Evolutionary conservation across 1,284 basidiomycete genomes (phyloP).

Genomic region (Termitomyces sp.): DNA sequence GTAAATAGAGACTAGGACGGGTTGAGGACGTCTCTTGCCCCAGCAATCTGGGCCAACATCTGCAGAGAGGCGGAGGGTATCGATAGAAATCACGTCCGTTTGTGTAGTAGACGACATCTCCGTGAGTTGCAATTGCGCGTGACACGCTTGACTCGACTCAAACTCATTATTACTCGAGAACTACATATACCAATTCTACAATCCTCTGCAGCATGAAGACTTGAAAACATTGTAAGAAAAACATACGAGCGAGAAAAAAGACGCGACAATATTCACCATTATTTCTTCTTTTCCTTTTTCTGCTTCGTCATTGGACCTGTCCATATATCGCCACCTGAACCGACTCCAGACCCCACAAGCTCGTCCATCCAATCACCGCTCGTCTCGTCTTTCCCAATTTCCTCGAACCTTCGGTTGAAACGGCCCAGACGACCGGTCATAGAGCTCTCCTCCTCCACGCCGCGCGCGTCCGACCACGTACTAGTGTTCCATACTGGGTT

Average conservation of each 20-base stretch:
- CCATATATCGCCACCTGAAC: conserved; percentile 14
- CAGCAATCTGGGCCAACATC: conserved; percentile 46
- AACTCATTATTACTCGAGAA: conserved; percentile 3
- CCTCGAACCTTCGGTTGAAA: conserved; percentile 74
- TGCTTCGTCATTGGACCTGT: conserved; percentile 15
- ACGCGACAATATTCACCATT: background rate
- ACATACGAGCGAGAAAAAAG: background rate
- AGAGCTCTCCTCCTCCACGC: conserved; percentile 63
- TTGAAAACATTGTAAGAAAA: background rate
- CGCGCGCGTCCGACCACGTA: conserved; percentile 55
- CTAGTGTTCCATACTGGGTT: conserved; percentile 76
- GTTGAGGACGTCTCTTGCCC: conserved; percentile 39
- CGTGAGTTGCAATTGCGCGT: background rate
- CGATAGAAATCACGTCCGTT: conserved; percentile 39
- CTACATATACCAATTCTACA: background rate
- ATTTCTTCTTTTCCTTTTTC: conserved; percentile 14
- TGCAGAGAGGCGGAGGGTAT: conserved; percentile 34
- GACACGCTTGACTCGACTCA: background rate
- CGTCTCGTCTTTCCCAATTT: conserved; percentile 41
- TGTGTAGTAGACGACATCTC: conserved; percentile 4
- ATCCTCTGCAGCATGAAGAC: background rate
- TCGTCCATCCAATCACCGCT: conserved; percentile 44
- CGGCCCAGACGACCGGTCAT: conserved; percentile 74
- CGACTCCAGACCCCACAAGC: conserved; percentile 22
- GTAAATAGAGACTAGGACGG: conserved; percentile 37